phyloP scores from a whole-genome alignment of 306 rosid species.

The Fragaria iinumae region DNA sequence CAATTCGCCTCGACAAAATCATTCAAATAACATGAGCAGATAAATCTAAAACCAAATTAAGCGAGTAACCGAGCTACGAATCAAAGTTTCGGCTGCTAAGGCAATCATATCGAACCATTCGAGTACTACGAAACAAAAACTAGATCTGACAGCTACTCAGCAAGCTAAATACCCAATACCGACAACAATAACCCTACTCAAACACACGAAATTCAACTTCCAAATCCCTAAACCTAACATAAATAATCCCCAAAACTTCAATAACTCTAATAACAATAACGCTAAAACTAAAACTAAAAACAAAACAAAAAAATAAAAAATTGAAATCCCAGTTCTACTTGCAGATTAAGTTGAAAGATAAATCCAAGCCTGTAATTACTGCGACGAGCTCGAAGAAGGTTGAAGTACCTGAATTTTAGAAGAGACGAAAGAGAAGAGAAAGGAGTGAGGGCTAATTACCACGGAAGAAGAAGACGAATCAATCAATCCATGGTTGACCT shows the following conservation, averaged over 20 bases:
- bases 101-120: background rate
- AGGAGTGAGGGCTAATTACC: slow-evolving; percentile 15
- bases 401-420: slow-evolving; percentile 3
- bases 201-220: background rate
- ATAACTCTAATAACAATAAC: background rate
- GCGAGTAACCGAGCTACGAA: background rate
- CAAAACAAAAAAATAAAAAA: background rate
- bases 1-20: background rate
- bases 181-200: slow-evolving; percentile 2
- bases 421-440: background rate
- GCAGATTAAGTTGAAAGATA: background rate
- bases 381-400: background rate
- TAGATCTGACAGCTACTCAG: slow-evolving; percentile 5
- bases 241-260: background rate
- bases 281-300: background rate
- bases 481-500: slow-evolving; percentile 40
- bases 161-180: background rate
- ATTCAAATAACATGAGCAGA: background rate
- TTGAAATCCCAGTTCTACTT: background rate
- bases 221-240: background rate
- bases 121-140: background rate
- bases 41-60: background rate
- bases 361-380: background rate
- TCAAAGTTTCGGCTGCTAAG: background rate
- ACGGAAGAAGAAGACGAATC: slow-evolving; percentile 18